Percentiles rank a stretch among this genome's conserved stretches.
Conservation (phyloP, 306 rosid genomes). For the Rubus parviflorus region DNA sequence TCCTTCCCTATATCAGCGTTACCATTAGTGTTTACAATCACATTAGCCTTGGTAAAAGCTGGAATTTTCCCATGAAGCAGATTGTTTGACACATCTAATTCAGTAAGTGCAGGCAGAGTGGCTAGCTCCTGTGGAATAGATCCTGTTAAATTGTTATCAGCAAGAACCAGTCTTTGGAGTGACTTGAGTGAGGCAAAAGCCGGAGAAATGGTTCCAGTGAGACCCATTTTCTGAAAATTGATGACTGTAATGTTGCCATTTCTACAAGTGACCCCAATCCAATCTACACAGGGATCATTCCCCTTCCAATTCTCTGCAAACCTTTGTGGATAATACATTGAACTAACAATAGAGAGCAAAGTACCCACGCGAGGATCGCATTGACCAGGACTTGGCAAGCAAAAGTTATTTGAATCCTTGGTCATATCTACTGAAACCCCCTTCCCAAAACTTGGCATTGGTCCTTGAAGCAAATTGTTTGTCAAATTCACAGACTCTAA, state of each 20-base stretch:
- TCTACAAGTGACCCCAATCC: constrained; percentile 73
- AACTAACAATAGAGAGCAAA: constrained; percentile 52
- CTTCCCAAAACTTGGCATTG: constrained; percentile 52
- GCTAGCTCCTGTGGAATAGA: constrained; percentile 58
- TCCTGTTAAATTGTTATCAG: constrained; percentile 73
- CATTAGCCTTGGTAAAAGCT: constrained; percentile 46
- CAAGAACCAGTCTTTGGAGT: constrained; percentile 58
- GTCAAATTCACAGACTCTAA: constrained; percentile 67
- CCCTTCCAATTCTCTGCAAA: constrained; percentile 77
- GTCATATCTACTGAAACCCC: constrained; percentile 61
- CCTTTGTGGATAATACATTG: constrained; percentile 63
- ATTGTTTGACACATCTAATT: constrained; percentile 66
- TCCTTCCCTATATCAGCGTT: constrained; percentile 67
- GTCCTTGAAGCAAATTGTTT: constrained; percentile 70
- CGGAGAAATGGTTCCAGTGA: constrained; percentile 61
- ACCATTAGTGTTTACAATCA: constrained; percentile 47
- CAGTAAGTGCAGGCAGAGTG: constrained; percentile 53
- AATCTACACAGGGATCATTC: constrained; percentile 69
- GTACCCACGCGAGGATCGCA: constrained; percentile 60
- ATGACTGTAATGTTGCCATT: constrained; percentile 54
- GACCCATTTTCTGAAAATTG: constrained; percentile 79
- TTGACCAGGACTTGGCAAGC: constrained; percentile 52
- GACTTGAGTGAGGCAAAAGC: constrained; percentile 54
- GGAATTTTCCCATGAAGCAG: constrained; percentile 63
- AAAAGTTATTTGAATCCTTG: constrained; percentile 63